phyloP scores from a whole-genome alignment of 2,329 filamentous ascomycete species.

The Westerdykella ornata region DNA sequence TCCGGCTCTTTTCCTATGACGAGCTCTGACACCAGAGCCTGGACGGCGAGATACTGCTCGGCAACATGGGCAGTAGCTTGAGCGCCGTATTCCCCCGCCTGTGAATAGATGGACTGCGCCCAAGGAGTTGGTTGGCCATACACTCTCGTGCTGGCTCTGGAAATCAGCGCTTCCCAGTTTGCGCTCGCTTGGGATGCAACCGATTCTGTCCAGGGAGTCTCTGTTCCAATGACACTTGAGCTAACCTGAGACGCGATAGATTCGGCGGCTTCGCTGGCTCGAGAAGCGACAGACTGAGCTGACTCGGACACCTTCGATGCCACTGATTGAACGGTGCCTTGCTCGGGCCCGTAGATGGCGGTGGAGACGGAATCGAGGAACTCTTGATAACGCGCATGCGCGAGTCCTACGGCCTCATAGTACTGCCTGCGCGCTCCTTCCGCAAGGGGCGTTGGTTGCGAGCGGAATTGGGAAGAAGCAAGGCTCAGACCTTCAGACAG shows the following conservation, averaged over 20 bases:
- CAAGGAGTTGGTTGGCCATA: conserved; percentile 59
- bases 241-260: conserved; percentile 43
- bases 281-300: conserved; percentile 41
- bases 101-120: conserved; percentile 42
- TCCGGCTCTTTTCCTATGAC: conserved; percentile 70
- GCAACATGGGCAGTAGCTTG: conserved; percentile 56
- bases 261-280: conserved; percentile 44
- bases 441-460: conserved; percentile 54
- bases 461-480: conserved; percentile 63
- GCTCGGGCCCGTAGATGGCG: conserved; percentile 52
- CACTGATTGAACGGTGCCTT: conserved; percentile 30
- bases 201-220: conserved; percentile 50
- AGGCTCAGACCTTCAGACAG: conserved; percentile 63
- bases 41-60: conserved; percentile 62
- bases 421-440: conserved; percentile 61
- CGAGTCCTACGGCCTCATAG: conserved; percentile 70
- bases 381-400: conserved; percentile 70
- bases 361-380: conserved; percentile 67
- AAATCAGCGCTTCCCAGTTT: conserved; percentile 59
- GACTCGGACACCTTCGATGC: conserved; percentile 39
- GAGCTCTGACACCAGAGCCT: conserved; percentile 68
- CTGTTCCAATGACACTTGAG: conserved; percentile 41
- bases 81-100: conserved; percentile 53
- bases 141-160: conserved; percentile 60
- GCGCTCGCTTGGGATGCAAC: conserved; percentile 51